Evolutionary conservation across 208 protist genomes (phyloP).

Genomic region (Leishmania turanica): DNA sequence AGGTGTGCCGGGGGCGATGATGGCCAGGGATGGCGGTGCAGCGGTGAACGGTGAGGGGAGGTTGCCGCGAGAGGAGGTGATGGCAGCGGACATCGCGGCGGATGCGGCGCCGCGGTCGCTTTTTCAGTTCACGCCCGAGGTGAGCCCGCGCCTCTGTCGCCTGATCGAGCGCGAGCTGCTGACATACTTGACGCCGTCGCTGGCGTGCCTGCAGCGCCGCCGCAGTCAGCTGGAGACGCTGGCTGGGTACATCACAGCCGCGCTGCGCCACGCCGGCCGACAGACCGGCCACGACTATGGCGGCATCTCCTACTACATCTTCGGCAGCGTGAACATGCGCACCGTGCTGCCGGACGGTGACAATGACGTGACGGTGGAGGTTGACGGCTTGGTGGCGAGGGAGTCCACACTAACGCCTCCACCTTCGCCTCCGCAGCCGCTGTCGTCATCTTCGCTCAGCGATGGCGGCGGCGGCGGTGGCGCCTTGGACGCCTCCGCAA

Average conservation of each 20-base stretch:
- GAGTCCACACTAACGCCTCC: conserved; percentile 22
- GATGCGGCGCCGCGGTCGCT: not conserved
- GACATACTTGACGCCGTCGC: conserved; percentile 49
- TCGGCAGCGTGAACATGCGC: conserved; percentile 85
- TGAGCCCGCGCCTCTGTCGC: conserved; percentile 47
- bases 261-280: conserved; percentile 46
- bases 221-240: conserved; percentile 59
- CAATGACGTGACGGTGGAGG: conserved; percentile 86
- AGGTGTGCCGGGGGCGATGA: not conserved
- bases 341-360: conserved; percentile 90
- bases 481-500: not conserved
- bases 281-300: conserved; percentile 38
- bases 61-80: not conserved
- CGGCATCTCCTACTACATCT: conserved; percentile 81
- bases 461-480: not conserved
- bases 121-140: conserved; percentile 63
- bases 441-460: conserved; percentile 4
- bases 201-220: conserved; percentile 54
- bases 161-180: conserved; percentile 77
- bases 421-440: conserved; percentile 10
- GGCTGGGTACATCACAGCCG: conserved; percentile 62
- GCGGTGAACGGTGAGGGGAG: conserved; percentile 3
- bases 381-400: conserved; percentile 60
- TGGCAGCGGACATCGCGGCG: conserved; percentile 9
- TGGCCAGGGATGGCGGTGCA: not conserved